Evolutionary conservation across 2,329 filamentous ascomycete species (phyloP), one percentile per base, ranked within the genome.

Genomic region (Arthrobotrys pseudoclavata): DNA sequence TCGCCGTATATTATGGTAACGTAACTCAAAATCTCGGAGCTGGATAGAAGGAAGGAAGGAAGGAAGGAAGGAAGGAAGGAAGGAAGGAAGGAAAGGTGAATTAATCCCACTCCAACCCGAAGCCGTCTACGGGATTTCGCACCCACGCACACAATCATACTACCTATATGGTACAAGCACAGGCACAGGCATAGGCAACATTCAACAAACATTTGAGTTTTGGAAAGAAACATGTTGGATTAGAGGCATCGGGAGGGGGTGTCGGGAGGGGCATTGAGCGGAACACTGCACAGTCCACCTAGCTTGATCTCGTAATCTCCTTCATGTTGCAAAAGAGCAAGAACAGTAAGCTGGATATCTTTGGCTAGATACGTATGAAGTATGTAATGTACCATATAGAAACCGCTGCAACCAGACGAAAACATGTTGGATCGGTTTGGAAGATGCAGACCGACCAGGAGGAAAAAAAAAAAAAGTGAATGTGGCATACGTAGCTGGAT

Each of bases 1-100:
- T 76, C 72, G 72, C 72, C 72, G 72, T 76, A 48, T 71, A 6
- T 22, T 50, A 50, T 50, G 72, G 64, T 69, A 76, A 70, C 72
- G 66, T 76, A 69, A 70, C 72, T 76, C 72, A 76, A 60, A 70
- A 63, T 57, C 68, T 64, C 68, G 68, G 68, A 63, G 52, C 53
- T 61, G 26, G 42, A 52, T 40, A 18, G 52, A 52, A 34, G 22
- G 66, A 29, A n/a, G n/a, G 62, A 50, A 57, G 26, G 61, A 48
- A 48, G 45, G 45, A 7, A 22, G 45, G 20, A 48, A 48, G 18
- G 42, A 50, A 57, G 26, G 61, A 48, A 48, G 45, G 45, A 7
- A 22, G 45, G 20, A 48, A 48, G 45, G 2, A 34, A 34, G 31
- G 31, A 42, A 15, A 18, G 1, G 26, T 50, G 37, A 52, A 40